Evolutionary conservation across 129 eudicot species (phyloP).

Genomic region (Escallonia rubra): DNA sequence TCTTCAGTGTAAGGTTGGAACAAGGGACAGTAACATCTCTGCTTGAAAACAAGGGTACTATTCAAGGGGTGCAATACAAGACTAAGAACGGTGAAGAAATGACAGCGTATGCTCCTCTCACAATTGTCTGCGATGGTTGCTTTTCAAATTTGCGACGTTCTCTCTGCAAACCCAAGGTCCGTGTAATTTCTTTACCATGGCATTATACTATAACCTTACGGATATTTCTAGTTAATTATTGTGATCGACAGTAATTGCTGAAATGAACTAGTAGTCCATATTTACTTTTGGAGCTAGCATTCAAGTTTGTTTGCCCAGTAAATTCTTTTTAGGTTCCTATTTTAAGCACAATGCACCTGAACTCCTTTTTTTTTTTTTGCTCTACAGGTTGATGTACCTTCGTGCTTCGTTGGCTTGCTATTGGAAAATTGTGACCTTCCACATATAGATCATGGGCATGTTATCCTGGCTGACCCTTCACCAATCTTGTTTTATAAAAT

Average conservation of each 20-base stretch:
- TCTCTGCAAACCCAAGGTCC: slow-evolving; percentile 47
- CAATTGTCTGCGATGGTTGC: slow-evolving; percentile 51
- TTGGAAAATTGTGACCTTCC: slow-evolving; percentile 54
- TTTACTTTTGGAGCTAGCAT: no score
- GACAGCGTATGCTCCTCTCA: slow-evolving; percentile 44
- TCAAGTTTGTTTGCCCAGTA: no score
- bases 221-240: neutral
- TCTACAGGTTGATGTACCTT: slow-evolving; percentile 52
- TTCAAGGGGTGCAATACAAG: slow-evolving; percentile 42
- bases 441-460: slow-evolving; percentile 52
- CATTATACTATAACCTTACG: neutral
- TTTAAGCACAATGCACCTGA: neutral
- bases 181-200: neutral
- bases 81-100: slow-evolving; percentile 33
- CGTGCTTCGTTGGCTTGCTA: slow-evolving; percentile 53
- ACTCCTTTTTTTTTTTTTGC: neutral
- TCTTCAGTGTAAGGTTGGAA: slow-evolving; percentile 34
- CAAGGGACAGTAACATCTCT: slow-evolving; percentile 57
- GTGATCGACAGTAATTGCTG: neutral
- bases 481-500: slow-evolving; percentile 56
- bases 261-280: neutral
- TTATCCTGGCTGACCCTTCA: slow-evolving; percentile 48
- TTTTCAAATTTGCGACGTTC: slow-evolving; percentile 46
- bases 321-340: no score
- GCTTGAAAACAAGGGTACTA: slow-evolving; percentile 34